Percentiles rank a stretch among this genome's conserved stretches.
Conservation (phyloP, 768 basidiomycete genomes). For the Auricularia sp. region DNA sequence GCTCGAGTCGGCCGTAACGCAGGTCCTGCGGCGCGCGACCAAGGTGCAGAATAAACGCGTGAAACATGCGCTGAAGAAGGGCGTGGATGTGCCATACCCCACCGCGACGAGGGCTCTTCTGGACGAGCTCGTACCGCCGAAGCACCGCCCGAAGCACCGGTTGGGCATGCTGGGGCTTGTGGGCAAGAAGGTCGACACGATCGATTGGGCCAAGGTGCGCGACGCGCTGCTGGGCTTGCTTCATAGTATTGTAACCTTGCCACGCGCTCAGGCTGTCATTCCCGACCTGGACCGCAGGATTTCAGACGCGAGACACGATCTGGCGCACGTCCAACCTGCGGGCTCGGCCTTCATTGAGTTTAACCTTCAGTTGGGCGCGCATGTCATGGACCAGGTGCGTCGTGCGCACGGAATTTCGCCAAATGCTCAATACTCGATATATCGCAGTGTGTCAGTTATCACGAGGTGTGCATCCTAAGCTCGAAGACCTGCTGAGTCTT, state of each 20-base stretch:
- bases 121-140: conserved; percentile 41
- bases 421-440: too few species aligned
- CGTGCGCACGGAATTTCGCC: too few species aligned
- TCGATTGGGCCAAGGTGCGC: conserved; percentile 47
- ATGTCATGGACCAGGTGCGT: conserved; percentile 40
- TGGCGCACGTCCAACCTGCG: conserved; percentile 35
- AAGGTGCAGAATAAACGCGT: conserved; percentile 32
- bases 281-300: conserved; percentile 34
- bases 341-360: conserved; percentile 56
- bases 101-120: conserved; percentile 21
- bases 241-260: neutral
- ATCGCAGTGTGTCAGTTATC: conserved; percentile 10
- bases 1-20: conserved; percentile 48
- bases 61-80: conserved; percentile 18
- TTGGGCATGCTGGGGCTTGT: conserved; percentile 38
- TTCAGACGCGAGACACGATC: conserved; percentile 23
- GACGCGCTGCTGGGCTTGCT: too few species aligned
- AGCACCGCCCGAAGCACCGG: conserved; percentile 42
- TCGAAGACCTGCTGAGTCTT: too few species aligned
- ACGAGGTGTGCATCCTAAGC: neutral
- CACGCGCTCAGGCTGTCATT: conserved; percentile 20
- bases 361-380: conserved; percentile 64
- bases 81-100: conserved; percentile 7
- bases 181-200: conserved; percentile 57
- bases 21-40: conserved; percentile 33